Evolutionary conservation across 495 filamentous ascomycete genomes (phyloP), one percentile per base, ranked within the genome.

Genomic region (Daldinia decipiens): DNA sequence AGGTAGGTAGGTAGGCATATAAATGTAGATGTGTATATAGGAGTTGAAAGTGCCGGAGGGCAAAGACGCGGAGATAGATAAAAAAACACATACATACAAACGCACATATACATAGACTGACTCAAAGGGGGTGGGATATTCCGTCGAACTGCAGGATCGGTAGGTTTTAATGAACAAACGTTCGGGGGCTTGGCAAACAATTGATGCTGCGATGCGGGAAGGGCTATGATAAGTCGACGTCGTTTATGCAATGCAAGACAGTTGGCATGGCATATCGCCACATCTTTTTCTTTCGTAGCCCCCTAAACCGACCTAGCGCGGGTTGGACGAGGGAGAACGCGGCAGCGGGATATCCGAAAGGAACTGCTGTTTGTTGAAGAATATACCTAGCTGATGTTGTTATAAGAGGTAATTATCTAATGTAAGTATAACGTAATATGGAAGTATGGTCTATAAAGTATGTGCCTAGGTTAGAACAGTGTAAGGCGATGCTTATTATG

Each of bases 241-340:
- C 75, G 73, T 71, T 77, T 77, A 77, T 77, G 75, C 75, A 77
- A 77, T 77, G 75, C 75, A 77, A 72, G 75, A 77, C 75, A 77
- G 75, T 66, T 77, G 75, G 75, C 75, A 77, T 77, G 50, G 59
- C 71, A 71, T 71, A 67, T 74, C 67, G 62, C 71, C 67, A 70
- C 67, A 67, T 68, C n/a, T 45, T 36, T 34, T 34, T 36, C 27
- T 12, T 17, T 34, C 31, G 60, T 59, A 59, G 71, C 63, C 62
- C 65, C 65, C 70, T 68, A 75, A 61, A 59, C 65, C 64, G 63
- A 65, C 62, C 53, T 65, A 74, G 57, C 32, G 54, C 34, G 31
- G 54, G 34, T 38, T 58, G 34, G 36, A 40, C 9, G 56, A 27
- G 45, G 39, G 61, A 51, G 38, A 61, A 56, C 54, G 67, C 67